Evolutionary conservation across 2,329 filamentous ascomycete genomes (phyloP), one percentile per base, ranked within the genome.

Genomic region (Aspergillus fructus): DNA sequence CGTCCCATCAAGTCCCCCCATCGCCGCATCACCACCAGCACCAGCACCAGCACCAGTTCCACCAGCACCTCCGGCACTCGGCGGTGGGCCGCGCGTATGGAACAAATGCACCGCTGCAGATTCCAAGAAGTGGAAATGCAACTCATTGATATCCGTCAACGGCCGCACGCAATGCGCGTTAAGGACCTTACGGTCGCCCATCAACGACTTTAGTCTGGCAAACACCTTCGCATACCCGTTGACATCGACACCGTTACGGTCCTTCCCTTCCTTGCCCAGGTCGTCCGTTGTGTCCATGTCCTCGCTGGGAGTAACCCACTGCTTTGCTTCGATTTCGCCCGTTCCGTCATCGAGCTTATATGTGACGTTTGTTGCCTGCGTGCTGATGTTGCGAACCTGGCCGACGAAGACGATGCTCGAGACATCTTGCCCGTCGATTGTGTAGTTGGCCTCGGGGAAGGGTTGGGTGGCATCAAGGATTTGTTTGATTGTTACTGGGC

Each of bases 281-380:
- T 56, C 54, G 4, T 52, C 54, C 6, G 48, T 56, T 39, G 74
- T 75, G 42, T 81, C 78, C 71, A 80, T 77, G 43, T 64, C 64
- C 2, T 71, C 74, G 40, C 75, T 71, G 37, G 82, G 80, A 56
- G 76, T 75, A 70, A 75, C 73, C 76, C 68, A 75, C 64, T 59
- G 76, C 70, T 68, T 86, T 84, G 64, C 93, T 76, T 99, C 96
- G 67, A 97, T 88, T 60, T 87, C 83, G 59, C 91, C 93, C 1
- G 96, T 99, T 72, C 94, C 94, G 76, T 99, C 94, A 77, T 99
- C 94, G 67, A 99, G 81, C 69, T 88, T 90, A 83, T 96, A 96
- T 46, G 91, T 96, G 65, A 92, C 87, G 78, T 96, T 96, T 64
- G 93, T 97, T 41, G 89, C 85, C 78, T 96, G 91, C n/a, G 85